phyloP scores from a whole-genome alignment of 176 grass and related monocot species.

The Dactylis glomerata region DNA sequence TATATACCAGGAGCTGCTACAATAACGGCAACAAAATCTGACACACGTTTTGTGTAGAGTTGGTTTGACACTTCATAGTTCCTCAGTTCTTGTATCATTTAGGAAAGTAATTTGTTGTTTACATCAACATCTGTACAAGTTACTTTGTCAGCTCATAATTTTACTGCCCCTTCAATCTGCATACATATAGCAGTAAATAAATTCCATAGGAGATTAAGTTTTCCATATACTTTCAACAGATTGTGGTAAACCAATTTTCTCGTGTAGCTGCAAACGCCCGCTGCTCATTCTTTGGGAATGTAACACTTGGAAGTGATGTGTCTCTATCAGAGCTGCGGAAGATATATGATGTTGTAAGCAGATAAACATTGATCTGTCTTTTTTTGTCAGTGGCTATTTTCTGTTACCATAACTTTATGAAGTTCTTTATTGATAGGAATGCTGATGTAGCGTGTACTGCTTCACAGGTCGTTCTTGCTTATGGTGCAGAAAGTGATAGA shows the following conservation, averaged over 20 bases:
- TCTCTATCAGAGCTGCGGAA: conserved; percentile 61
- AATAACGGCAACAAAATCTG: neutral
- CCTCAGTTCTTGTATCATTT: neutral
- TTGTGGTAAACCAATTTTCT: conserved; percentile 99
- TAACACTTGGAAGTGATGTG: conserved; percentile 67
- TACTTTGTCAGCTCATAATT: neutral
- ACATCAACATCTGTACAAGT: neutral
- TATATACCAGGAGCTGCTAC: neutral
- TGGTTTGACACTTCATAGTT: neutral
- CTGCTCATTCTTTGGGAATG: conserved; percentile 86
- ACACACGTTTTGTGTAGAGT: neutral
- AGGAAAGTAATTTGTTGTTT: neutral
- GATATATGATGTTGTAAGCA: conserved; percentile 70
- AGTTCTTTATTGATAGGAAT: neutral
- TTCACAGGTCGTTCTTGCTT: conserved; percentile 90
- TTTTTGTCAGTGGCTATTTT: neutral
- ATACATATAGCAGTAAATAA: neutral
- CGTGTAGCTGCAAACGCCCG: conserved; percentile 64
- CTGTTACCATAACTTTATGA: neutral
- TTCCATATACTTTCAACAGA: conserved; percentile 60
- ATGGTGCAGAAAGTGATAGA: conserved; percentile 92
- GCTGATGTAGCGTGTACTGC: conserved; percentile 5
- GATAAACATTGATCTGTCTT: neutral
- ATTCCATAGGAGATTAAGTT: conserved; percentile 24
- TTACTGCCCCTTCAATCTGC: neutral